Conservation (phyloP, 768 basidiomycete species). For the Hypholoma sublateritium region DNA sequence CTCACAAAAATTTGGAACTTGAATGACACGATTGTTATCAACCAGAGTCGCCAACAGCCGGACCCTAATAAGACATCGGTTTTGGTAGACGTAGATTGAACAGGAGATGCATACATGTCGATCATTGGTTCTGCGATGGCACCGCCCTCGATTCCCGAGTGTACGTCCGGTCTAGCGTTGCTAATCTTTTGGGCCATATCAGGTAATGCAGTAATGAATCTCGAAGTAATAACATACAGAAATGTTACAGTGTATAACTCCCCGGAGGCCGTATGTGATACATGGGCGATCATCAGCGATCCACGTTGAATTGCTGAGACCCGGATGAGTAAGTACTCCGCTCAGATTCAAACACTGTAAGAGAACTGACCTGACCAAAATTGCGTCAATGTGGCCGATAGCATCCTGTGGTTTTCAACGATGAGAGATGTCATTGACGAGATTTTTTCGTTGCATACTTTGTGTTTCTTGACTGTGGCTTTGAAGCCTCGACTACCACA, state of each 20-base stretch:
- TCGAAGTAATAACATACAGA: constrained; percentile 43
- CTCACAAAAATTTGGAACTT: constrained; percentile 84
- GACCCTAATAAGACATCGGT: constrained; percentile 50
- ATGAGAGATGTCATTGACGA: neutral
- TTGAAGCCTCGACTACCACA: constrained; percentile 87
- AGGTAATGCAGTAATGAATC: neutral
- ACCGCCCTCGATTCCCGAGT: constrained; percentile 95
- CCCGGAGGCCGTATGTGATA: constrained; percentile 92
- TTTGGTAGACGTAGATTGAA: neutral
- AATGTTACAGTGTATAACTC: constrained; percentile 86
- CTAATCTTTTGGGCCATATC: constrained; percentile 48
- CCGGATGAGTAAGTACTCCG: neutral
- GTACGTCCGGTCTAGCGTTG: constrained; percentile 75
- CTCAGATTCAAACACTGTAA: neutral
- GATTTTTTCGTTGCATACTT: constrained; percentile 43
- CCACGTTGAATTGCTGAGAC: constrained; percentile 89
- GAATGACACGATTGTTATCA: constrained; percentile 55
- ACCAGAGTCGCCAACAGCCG: constrained; percentile 73
- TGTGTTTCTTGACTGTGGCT: constrained; percentile 72
- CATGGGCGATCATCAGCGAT: constrained; percentile 91
- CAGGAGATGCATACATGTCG: constrained; percentile 65
- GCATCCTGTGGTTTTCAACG: constrained; percentile 45
- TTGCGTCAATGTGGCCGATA: constrained; percentile 87
- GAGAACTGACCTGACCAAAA: constrained; percentile 70
- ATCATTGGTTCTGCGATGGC: constrained; percentile 86